Evolutionary conservation across 2,329 filamentous ascomycete genomes (phyloP).

Genomic region (Calonectria multiphialidica): DNA sequence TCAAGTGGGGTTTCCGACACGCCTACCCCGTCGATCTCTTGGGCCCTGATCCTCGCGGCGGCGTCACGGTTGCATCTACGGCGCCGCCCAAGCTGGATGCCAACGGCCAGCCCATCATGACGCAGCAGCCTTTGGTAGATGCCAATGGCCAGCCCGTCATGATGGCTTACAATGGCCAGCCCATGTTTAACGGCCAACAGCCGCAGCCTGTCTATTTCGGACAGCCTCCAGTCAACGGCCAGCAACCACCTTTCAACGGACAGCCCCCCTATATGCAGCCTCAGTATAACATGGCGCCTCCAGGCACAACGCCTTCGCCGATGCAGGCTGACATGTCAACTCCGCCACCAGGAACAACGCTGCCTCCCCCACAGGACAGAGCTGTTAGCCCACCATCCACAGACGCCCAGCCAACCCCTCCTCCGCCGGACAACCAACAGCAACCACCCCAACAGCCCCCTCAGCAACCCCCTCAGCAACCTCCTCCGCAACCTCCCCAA

Average conservation of each 20-base stretch:
- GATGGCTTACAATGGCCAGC: conserved; percentile 2
- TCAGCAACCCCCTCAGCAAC: conserved; percentile 13
- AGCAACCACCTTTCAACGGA: conserved; percentile 6
- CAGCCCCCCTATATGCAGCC: conserved; percentile 19
- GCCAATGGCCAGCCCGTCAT: not conserved
- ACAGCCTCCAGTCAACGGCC: conserved; percentile 5
- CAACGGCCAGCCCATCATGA: conserved; percentile 4
- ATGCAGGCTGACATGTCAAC: not conserved
- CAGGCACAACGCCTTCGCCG: conserved; percentile 7
- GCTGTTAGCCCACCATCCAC: conserved; percentile 5
- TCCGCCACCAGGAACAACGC: not conserved
- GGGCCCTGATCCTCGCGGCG: conserved; percentile 24
- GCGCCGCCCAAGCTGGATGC: not conserved
- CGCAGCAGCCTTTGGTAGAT: not conserved
- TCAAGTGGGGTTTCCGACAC: conserved; percentile 33
- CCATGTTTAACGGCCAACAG: not conserved
- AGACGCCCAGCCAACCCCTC: not conserved
- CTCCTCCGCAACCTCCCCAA: conserved; percentile 5
- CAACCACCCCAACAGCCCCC: not conserved
- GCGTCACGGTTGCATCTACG: not conserved
- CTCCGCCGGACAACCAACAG: not conserved
- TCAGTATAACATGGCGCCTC: conserved; percentile 11
- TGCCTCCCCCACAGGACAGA: not conserved
- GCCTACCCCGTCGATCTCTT: conserved; percentile 30
- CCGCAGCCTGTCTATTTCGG: conserved; percentile 3